A percentile compares a stretch with the other conserved stretches of the same genome.
Evolutionary conservation across 2,329 filamentous ascomycete species (phyloP).

Genomic region (Colletotrichum lupini): DNA sequence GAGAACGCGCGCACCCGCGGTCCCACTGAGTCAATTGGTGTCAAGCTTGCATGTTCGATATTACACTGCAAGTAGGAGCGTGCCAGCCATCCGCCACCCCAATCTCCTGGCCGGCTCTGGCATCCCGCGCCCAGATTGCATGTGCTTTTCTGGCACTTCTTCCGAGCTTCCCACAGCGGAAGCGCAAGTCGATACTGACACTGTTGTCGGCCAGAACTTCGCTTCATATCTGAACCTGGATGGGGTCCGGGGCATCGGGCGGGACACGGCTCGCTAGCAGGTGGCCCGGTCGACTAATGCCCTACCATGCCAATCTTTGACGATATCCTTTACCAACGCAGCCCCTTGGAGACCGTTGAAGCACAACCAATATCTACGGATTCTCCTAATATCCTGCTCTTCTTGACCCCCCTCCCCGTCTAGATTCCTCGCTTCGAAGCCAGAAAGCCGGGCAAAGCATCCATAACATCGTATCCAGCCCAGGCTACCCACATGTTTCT

Average conservation of each 20-base stretch:
- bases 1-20: background rate
- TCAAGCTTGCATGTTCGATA: slow-evolving; percentile 2
- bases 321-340: slow-evolving; percentile 7
- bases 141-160: background rate
- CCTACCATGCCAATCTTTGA: slow-evolving; percentile 17
- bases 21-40: background rate
- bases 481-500: slow-evolving; percentile 1
- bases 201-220: background rate
- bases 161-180: background rate
- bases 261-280: slow-evolving; percentile 29
- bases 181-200: background rate
- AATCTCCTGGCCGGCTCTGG: background rate
- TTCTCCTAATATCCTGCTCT: slow-evolving; percentile 2
- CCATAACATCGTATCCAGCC: background rate
- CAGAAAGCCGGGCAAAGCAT: slow-evolving; percentile 1
- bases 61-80: slow-evolving; percentile 1
- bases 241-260: slow-evolving; percentile 20
- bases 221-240: background rate
- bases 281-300: slow-evolving; percentile 5
- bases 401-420: too few relatives aligned
- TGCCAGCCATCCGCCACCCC: background rate
- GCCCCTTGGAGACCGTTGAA: slow-evolving; percentile 16
- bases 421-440: background rate
- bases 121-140: background rate
- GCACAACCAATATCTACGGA: slow-evolving; percentile 20